Conservation (phyloP, 352 stramenopile species). For the Pythium guiyangense region DNA sequence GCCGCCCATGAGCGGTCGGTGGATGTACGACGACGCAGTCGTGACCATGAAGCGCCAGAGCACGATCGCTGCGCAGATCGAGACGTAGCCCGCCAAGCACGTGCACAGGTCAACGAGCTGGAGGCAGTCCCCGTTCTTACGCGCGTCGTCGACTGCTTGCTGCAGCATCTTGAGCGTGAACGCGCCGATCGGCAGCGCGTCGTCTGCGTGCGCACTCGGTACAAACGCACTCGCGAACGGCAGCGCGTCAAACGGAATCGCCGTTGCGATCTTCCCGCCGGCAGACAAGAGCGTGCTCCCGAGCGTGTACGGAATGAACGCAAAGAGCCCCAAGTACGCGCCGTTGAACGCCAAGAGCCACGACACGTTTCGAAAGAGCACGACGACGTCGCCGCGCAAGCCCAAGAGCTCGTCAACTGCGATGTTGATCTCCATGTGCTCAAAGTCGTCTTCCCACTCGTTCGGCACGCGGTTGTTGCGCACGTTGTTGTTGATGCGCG, state of each 20-base stretch:
- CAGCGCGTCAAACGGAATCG: conserved; percentile 34
- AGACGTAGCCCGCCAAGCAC: conserved; percentile 71
- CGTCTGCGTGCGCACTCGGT: conserved; percentile 13
- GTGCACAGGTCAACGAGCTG: conserved; percentile 84
- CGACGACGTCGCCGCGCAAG: conserved; percentile 90
- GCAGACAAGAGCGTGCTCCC: conserved; percentile 87
- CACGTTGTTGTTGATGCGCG: conserved; percentile 7
- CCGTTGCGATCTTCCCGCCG: conserved; percentile 49
- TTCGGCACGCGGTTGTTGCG: conserved; percentile 28
- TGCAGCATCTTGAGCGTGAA: conserved; percentile 56
- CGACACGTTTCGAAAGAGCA: conserved; percentile 95
- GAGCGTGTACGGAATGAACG: conserved; percentile 94
- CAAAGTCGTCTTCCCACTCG: conserved; percentile 86
- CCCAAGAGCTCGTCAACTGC: conserved; percentile 97
- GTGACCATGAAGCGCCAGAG: conserved; percentile 84
- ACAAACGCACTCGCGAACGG: conserved; percentile 18
- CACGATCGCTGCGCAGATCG: conserved; percentile 82
- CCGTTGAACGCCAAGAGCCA: conserved; percentile 98
- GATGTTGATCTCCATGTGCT: conserved; percentile 94
- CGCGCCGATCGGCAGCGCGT: conserved; percentile 15
- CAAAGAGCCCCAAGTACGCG: conserved; percentile 95
- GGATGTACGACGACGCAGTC: conserved; percentile 79
- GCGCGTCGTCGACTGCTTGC: conserved; percentile 50
- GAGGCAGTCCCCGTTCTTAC: conserved; percentile 69
- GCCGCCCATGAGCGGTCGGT: conserved; percentile 75